Conservation (phyloP, 257 asterid species). For the Nicotiana undulata region DNA sequence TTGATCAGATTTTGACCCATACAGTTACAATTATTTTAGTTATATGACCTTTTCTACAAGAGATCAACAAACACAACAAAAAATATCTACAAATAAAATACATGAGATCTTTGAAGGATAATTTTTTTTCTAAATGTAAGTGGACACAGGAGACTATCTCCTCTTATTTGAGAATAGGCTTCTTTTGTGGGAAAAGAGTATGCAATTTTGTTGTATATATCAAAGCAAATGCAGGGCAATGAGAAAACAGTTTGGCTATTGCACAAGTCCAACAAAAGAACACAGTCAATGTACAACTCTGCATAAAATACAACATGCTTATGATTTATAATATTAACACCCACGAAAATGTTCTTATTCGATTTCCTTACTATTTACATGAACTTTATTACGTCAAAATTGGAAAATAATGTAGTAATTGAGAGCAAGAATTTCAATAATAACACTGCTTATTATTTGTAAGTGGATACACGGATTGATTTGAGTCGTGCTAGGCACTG, state of each 20-base stretch:
- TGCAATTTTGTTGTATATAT: background rate
- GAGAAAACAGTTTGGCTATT: background rate
- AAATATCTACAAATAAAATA: no score
- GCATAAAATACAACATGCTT: background rate
- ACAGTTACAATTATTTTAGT: no score
- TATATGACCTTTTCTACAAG: no score
- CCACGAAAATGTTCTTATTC: background rate
- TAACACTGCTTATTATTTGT: no score
- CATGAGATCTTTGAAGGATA: no score
- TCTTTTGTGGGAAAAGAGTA: background rate
- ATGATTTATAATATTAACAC: background rate
- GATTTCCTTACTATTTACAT: background rate
- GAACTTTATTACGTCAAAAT: background rate
- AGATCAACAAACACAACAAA: no score
- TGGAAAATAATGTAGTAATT: background rate
- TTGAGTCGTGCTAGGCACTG: no score
- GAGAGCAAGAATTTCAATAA: no score
- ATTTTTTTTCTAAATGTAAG: no score
- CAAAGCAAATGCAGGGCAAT: background rate
- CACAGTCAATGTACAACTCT: background rate
- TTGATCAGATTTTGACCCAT: no score
- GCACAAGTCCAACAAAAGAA: background rate
- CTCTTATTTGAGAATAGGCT: background rate
- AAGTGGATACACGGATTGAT: no score
- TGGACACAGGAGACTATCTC: no score